Conservation (phyloP, 225 moss, liverwort and hornwort species). For the Neckera pumila region DNA sequence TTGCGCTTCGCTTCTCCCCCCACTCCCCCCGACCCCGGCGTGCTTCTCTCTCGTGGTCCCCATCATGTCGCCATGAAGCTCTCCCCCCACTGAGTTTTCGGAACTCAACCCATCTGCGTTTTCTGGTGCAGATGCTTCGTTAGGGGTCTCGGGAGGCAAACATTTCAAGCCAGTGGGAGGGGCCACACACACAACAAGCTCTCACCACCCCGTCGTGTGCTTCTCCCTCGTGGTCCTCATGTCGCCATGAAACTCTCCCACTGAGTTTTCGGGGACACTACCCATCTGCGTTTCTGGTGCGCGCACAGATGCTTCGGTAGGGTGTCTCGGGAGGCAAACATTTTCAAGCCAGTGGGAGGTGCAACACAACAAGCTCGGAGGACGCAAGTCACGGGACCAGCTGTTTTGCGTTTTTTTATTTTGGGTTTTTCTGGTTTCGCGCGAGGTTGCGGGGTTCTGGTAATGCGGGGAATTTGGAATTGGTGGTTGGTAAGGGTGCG, state of each 20-base stretch:
- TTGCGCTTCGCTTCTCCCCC: neutral
- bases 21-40: neutral
- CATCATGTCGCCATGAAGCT: neutral
- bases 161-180: neutral
- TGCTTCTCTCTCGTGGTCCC: neutral
- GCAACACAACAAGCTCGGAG: neutral
- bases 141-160: neutral
- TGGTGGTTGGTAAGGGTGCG: neutral
- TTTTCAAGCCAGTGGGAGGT: neutral
- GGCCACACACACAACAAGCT: neutral
- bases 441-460: neutral
- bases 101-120: neutral
- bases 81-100: neutral
- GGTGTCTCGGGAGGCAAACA: neutral
- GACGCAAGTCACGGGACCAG: neutral
- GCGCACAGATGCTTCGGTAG: neutral
- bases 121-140: neutral
- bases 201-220: neutral
- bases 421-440: neutral
- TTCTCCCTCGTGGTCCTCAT: neutral
- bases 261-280: neutral
- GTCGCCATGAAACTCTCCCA: neutral
- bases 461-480: constrained; percentile 24
- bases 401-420: neutral
- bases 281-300: neutral